Percentiles rank a stretch among this genome's conserved stretches.
These are phyloP conservation scores for Corynespora cassiicola DNA, from an alignment of 2,329 filamentous ascomycete species.

Conservation along the genomic window DNA sequence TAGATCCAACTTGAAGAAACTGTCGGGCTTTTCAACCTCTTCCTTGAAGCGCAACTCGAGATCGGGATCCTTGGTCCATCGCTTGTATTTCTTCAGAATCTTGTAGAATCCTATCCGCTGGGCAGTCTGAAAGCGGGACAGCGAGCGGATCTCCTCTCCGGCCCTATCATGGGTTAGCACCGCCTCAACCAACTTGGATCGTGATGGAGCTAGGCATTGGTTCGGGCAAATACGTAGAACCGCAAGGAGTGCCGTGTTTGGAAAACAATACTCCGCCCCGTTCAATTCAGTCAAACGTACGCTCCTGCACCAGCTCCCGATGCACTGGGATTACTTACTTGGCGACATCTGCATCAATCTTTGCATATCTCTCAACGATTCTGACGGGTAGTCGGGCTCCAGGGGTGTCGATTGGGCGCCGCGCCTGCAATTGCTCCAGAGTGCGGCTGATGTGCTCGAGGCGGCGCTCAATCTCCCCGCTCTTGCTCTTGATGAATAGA, in stretches of 20 bases:
- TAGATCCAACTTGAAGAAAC: constrained; percentile 74
- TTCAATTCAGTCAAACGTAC: too few relatives aligned
- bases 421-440: constrained; percentile 39
- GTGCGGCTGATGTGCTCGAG: constrained; percentile 55
- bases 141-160: constrained; percentile 72
- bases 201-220: too few relatives aligned
- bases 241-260: too few relatives aligned
- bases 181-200: too few relatives aligned
- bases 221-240: too few relatives aligned
- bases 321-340: constrained; percentile 48
- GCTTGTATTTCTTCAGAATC: constrained; percentile 85
- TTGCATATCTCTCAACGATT: constrained; percentile 58
- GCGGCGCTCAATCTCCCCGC: constrained; percentile 75
- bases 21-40: constrained; percentile 71
- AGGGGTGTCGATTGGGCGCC: constrained; percentile 13
- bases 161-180: constrained; percentile 53
- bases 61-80: constrained; percentile 78
- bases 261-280: too few relatives aligned
- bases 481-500: constrained; percentile 80
- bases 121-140: constrained; percentile 75
- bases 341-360: constrained; percentile 57
- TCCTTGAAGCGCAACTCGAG: constrained; percentile 71
- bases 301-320: too few relatives aligned
- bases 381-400: constrained; percentile 47
- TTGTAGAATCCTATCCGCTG: constrained; percentile 81